Conservation (phyloP, 257 asterid genomes). For the Nicotiana attenuata region DNA sequence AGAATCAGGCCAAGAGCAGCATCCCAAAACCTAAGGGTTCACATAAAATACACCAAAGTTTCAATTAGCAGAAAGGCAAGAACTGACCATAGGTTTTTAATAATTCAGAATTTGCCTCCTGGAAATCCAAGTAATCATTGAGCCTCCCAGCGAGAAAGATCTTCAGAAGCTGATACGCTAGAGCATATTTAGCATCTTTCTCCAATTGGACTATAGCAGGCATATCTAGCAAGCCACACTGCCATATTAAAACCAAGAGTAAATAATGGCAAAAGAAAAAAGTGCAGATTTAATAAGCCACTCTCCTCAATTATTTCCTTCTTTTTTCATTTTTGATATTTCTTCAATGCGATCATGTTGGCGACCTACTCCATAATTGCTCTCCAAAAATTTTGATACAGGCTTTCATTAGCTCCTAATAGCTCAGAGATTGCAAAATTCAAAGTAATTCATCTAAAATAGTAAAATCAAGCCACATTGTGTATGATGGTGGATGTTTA, state of each 20-base stretch:
- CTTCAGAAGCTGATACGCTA: conserved; percentile 60
- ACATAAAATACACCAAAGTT: neutral
- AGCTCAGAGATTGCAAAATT: neutral
- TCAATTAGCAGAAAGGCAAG: neutral
- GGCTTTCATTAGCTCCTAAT: neutral
- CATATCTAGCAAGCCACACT: conserved; percentile 77
- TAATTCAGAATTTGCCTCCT: conserved; percentile 45
- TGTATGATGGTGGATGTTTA: neutral
- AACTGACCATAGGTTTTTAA: conserved; percentile 52
- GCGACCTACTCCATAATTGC: neutral
- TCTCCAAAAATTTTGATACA: neutral
- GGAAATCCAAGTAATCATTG: conserved; percentile 64
- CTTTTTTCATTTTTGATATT: neutral
- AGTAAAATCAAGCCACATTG: neutral
- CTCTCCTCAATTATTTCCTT: neutral
- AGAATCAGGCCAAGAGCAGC: neutral
- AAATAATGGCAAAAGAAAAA: neutral
- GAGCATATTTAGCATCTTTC: conserved; percentile 59
- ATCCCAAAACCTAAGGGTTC: neutral
- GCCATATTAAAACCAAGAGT: conserved; percentile 13
- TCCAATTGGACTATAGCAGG: conserved; percentile 78
- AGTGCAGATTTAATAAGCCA: neutral
- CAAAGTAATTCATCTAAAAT: neutral
- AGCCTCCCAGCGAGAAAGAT: conserved; percentile 72
- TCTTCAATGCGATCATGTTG: neutral